Percentiles rank a stretch among this genome's conserved stretches.
Evolutionary conservation across 306 rosid species (phyloP).

Genomic region (Vigna radiata): DNA sequence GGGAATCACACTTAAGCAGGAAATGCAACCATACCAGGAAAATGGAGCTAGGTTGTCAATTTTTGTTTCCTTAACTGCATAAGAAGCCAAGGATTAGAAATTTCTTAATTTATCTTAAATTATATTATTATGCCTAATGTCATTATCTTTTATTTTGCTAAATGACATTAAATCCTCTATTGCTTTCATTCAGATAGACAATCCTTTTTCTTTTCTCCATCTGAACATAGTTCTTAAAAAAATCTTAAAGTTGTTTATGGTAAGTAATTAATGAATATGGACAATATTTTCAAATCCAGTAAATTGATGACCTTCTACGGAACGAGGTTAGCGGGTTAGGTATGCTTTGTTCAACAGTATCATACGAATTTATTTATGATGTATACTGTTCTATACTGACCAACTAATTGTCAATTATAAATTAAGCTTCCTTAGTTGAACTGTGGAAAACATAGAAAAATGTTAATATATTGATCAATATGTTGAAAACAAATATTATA

Average conservation of each 20-base stretch:
- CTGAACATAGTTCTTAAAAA: slow-evolving; percentile 3
- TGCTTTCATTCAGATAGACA: slow-evolving; percentile 44
- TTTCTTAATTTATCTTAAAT: slow-evolving; percentile 38
- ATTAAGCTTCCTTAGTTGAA: background rate
- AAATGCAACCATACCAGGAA: slow-evolving; percentile 34
- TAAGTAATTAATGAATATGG: slow-evolving; percentile 42
- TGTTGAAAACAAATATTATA: background rate
- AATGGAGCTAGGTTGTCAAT: slow-evolving; percentile 29
- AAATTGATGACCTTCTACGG: background rate
- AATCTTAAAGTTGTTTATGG: slow-evolving; percentile 32
- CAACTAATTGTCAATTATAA: slow-evolving; percentile 4
- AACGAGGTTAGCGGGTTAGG: background rate
- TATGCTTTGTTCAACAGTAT: slow-evolving; percentile 63
- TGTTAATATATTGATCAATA: background rate
- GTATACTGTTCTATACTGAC: slow-evolving; percentile 31
- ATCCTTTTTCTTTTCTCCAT: slow-evolving; percentile 44
- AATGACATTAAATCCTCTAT: slow-evolving; percentile 39
- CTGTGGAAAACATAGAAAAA: background rate
- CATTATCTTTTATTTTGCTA: slow-evolving; percentile 42
- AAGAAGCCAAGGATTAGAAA: slow-evolving; percentile 28
- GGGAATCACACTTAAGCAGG: slow-evolving; percentile 35
- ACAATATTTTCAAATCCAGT: background rate
- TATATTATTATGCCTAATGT: slow-evolving; percentile 12
- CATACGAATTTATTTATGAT: slow-evolving; percentile 48
- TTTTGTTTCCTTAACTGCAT: slow-evolving; percentile 32